Conservation (phyloP, 78 protist species). For the Protostelium mycophagum region DNA sequence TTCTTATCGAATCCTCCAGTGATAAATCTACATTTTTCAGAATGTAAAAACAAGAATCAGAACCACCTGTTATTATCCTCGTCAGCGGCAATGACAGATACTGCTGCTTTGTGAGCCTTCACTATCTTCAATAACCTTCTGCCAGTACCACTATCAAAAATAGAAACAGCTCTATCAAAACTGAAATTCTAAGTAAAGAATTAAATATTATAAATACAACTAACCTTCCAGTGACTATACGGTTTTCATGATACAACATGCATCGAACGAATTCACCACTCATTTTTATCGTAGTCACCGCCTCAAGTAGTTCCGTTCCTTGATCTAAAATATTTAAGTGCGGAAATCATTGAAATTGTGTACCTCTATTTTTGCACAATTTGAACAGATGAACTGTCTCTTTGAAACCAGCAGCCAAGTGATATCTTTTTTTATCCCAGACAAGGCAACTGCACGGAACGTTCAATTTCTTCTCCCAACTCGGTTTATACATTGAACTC, state of each 20-base stretch:
- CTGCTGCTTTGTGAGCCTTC: not conserved
- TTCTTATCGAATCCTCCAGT: not conserved
- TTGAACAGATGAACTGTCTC: not conserved
- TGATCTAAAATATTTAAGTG: too few species aligned
- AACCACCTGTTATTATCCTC: not conserved
- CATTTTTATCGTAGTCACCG: not conserved
- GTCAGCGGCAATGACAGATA: not conserved
- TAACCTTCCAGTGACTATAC: not conserved
- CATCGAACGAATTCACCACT: not conserved
- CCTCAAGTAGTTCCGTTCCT: not conserved
- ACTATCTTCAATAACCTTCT: not conserved
- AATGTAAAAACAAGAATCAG: not conserved
- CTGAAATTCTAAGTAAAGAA: not conserved
- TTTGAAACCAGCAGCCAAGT: not conserved
- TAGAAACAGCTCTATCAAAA: not conserved
- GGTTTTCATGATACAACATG: not conserved
- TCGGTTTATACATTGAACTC: not conserved
- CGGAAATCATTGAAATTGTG: too few species aligned
- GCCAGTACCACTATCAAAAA: not conserved
- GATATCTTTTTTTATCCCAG: not conserved
- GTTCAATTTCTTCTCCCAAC: not conserved
- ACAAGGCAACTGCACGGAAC: not conserved
- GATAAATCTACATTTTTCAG: not conserved
- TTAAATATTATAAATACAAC: not conserved
- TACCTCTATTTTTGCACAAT: not conserved